A percentile compares a stretch with the other conserved stretches of the same genome.
Evolutionary conservation across 2,329 filamentous ascomycete species (phyloP).

Genomic region (Thermothelomyces thermophilus): DNA sequence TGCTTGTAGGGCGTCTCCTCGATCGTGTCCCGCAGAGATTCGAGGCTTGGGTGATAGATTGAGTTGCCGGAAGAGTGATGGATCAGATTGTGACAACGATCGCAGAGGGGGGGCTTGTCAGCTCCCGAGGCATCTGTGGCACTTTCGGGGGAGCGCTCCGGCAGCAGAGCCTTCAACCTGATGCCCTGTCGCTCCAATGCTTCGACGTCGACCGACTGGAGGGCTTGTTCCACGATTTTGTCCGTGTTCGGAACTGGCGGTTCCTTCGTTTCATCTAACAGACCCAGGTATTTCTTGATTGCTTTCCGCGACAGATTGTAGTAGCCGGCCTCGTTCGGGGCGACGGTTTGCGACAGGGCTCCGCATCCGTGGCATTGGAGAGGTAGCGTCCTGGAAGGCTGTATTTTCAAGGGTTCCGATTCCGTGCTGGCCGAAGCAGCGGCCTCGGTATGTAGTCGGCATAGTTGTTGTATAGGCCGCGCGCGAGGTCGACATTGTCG

Average conservation of each 20-base stretch:
- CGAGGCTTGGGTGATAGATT: slow-evolving; percentile 74
- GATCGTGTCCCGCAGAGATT: slow-evolving; percentile 76
- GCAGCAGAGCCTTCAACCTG: slow-evolving; percentile 35
- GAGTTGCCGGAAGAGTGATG: slow-evolving; percentile 67
- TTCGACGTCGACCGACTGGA: slow-evolving; percentile 37
- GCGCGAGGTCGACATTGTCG: slow-evolving; percentile 2
- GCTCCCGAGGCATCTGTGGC: background rate
- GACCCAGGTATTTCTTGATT: slow-evolving; percentile 42
- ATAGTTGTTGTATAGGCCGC: slow-evolving; percentile 11
- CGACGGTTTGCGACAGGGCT: slow-evolving; percentile 52
- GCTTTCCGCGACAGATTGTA: slow-evolving; percentile 47
- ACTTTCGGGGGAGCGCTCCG: background rate
- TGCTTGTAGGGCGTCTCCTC: slow-evolving; percentile 80
- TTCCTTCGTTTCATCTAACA: slow-evolving; percentile 30
- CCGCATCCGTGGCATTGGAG: slow-evolving; percentile 58
- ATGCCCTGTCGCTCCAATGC: slow-evolving; percentile 42
- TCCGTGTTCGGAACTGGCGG: slow-evolving; percentile 35
- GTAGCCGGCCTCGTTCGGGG: slow-evolving; percentile 50
- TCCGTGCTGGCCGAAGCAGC: background rate
- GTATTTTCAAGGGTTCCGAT: background rate
- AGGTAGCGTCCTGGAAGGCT: slow-evolving; percentile 37
- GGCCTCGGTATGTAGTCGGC: slow-evolving; percentile 16
- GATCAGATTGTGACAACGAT: slow-evolving; percentile 75
- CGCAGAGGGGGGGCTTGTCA: slow-evolving; percentile 59
- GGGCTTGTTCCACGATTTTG: slow-evolving; percentile 38